Evolutionary conservation across 495 filamentous ascomycete species (phyloP), one percentile per base, ranked within the genome.

Genomic region (Neurospora sp.): DNA sequence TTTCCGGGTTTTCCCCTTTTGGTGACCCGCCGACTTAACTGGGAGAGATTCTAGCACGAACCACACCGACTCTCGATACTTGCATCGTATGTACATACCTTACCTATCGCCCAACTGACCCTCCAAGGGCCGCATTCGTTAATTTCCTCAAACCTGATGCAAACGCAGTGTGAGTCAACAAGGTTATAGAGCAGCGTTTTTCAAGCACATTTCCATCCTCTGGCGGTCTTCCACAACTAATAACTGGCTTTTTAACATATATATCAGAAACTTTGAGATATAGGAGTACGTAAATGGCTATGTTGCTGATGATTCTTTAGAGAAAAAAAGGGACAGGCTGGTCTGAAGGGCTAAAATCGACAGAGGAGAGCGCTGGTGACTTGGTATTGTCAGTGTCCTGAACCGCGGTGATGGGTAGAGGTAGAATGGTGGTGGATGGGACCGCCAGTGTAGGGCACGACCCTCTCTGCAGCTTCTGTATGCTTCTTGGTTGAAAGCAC

Each of bases 401-500:
- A 0, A 18, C 7, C 6, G 16, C 41, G 3, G 7, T 8, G 6
- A 9, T 44, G 18, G 1, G 41, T 44, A n/a, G 18, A 44, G 3
- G 41, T 44, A n/a, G 18, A 44, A 42, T 41, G 40, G 14, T 41
- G 40, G 40, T 42, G 14, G 40, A 42, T 42, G 5, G 40, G 40
- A 7, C 0, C 8, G 44, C 4, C 18, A 46, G 0, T n/a, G n/a
- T 11, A 22, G n/a, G 10, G 1, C 46, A n/a, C 10, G 4, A 11
- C n/a, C 3, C 1, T 22, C 10, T 53, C 20, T 53, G 10, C 3
- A 22, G 46, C 4, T 22, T 22, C 20, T 12, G 0, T 12, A 2
- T 22, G 0, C 46, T 53, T 1, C 10, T 22, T 2, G 11, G 20
- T 14, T 7, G 20, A 53, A 20, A 27, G 11, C 5, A 14, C 10